Evolutionary conservation across 2,329 filamentous ascomycete species (phyloP), one percentile per base, ranked within the genome.

Genomic region (Paecilomyces sp.): DNA sequence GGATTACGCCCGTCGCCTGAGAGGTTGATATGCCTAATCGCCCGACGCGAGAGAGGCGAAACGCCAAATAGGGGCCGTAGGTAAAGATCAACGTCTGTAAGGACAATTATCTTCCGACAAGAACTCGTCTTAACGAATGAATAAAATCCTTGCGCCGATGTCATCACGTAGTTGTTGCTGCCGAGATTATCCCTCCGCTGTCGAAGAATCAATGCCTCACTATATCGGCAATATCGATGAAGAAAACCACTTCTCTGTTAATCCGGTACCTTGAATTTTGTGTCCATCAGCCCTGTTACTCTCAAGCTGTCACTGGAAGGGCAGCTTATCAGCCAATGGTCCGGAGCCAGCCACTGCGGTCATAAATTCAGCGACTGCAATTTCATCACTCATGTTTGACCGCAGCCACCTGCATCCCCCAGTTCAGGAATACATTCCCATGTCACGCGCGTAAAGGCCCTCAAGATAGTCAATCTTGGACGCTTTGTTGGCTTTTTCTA

Each of bases 1-100:
- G 71, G 70, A 71, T 58, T 73, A 74, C 65, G 68, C 71, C 57
- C 66, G 62, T 63, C 70, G 68, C 52, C 62, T 73, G 41, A 67
- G 69, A 33, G 13, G 58, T 70, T 28, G 63, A 68, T 47, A 54
- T 68, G 30, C 64, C 65, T 13, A 54, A 63, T 12, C 47, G 54
- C 36, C 33, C 18, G 41, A 53, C 55, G 54, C 28, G 53, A 52
- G 41, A 58, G 41, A 33, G 57, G 56, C 28, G 15, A 55, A 50
- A 58, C 7, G 51, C 11, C 28, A 25, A 11, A 30, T 22, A 28
- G 25, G n/a, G 51, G 22, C 18, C 18, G 18, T 53, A 30, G 51
- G 28, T 53, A n/a, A 53, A 53, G 41, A 47, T 47, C 41, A 47
- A n/a, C 15, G 8, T 18, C 41, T 47, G 9, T 18, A 47, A 18